Percentiles rank a stretch among this genome's conserved stretches.
phyloP scores from a whole-genome alignment of 2,329 filamentous ascomycete genomes.

The Plenodomus biglobosus region DNA sequence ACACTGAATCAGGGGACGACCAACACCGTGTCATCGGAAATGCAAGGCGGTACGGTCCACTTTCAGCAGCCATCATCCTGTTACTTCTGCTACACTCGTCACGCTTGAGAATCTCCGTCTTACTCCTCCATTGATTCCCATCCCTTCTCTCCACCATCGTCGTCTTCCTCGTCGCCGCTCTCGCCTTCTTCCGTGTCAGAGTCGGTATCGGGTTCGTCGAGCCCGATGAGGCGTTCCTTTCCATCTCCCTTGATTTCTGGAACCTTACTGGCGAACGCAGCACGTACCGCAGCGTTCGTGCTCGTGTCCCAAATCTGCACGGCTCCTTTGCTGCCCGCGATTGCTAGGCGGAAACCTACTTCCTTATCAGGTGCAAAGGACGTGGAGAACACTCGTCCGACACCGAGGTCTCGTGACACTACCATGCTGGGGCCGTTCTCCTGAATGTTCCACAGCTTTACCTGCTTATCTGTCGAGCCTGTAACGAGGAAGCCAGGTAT shows the following conservation, averaged over 20 bases:
- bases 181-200: constrained; percentile 58
- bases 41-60: background rate
- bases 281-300: constrained; percentile 84
- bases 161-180: constrained; percentile 43
- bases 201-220: constrained; percentile 67
- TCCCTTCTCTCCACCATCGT: constrained; percentile 27
- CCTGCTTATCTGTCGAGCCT: constrained; percentile 88
- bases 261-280: constrained; percentile 76
- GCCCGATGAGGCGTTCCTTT: constrained; percentile 74
- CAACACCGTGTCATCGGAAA: background rate
- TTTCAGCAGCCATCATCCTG: background rate
- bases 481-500: constrained; percentile 94
- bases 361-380: constrained; percentile 86
- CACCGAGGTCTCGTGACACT: constrained; percentile 84
- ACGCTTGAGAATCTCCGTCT: constrained; percentile 20
- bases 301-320: constrained; percentile 96
- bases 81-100: background rate
- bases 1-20: background rate
- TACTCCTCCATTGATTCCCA: constrained; percentile 49
- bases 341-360: constrained; percentile 87
- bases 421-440: constrained; percentile 83
- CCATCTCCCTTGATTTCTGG: constrained; percentile 62
- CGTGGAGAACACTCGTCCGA: constrained; percentile 92
- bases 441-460: constrained; percentile 95
- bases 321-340: constrained; percentile 90